Conservation (phyloP, 169 alveolate species). For the Miamiensis avidus region DNA sequence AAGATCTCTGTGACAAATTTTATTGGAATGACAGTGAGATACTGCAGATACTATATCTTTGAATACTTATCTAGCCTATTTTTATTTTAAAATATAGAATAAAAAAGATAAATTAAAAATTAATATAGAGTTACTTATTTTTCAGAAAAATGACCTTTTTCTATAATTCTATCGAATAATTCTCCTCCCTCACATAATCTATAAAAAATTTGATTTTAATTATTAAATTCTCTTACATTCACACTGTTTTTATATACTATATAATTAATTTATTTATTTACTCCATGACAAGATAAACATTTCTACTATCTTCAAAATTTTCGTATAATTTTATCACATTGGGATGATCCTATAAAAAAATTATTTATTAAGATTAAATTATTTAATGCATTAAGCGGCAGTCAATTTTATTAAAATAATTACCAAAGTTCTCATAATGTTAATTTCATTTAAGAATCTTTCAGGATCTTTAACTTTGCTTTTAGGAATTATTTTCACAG, state of each 20-base stretch:
- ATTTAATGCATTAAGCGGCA: no score
- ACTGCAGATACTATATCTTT: slow-evolving; percentile 24
- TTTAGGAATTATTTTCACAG: slow-evolving; percentile 63
- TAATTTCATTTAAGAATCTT: slow-evolving; percentile 63
- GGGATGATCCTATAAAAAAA: slow-evolving; percentile 71
- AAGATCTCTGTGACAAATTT: slow-evolving; percentile 64
- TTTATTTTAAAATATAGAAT: no score
- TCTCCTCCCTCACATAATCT: slow-evolving; percentile 77
- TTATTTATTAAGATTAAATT: no score
- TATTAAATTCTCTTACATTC: no score
- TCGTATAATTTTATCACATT: slow-evolving; percentile 77
- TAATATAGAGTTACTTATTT: slow-evolving; percentile 37
- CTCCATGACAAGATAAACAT: slow-evolving; percentile 59
- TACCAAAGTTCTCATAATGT: slow-evolving; percentile 54
- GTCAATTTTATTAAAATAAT: no score
- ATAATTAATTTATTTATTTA: no score
- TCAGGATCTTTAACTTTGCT: slow-evolving; percentile 55
- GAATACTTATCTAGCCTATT: slow-evolving; percentile 27
- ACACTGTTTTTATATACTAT: no score
- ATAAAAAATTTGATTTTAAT: no score
- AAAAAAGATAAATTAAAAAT: slow-evolving; percentile 18
- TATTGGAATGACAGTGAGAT: slow-evolving; percentile 37
- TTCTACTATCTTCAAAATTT: slow-evolving; percentile 64
- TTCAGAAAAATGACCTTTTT: slow-evolving; percentile 65
- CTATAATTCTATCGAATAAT: slow-evolving; percentile 70